Evolutionary conservation across 2,329 filamentous ascomycete species (phyloP), one percentile per base, ranked within the genome.

Genomic region (Paecilomyces sp.): DNA sequence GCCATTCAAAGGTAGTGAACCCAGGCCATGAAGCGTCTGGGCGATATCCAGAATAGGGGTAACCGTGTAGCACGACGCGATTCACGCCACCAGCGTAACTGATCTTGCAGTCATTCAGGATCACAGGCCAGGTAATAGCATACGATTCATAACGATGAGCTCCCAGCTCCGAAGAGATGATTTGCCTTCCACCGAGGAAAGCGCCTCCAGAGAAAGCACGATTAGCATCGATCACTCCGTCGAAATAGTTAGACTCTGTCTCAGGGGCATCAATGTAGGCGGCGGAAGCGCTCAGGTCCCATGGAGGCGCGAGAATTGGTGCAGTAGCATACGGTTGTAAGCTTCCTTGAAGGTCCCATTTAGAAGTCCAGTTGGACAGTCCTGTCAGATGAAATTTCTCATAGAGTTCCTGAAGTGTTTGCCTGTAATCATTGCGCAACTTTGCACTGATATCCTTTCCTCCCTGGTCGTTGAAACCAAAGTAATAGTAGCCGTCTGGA

Each of bases 191-290:
- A 9, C 52, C 52, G 12, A 54, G n/a, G 6, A 24, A 31, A 8
- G 52, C 52, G 9, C 52, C 52, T 25, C 52, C 52, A 31, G 52
- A 25, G 24, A 54, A 28, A 15, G 52, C 52, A 31, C 52, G 52
- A 25, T 28, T 31, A 22, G 52, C 52, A 31, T 54, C 52, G 22
- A 54, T 54, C 12, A 54, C 52, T 25, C 52, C 52, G n/a, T 54
- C 52, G 52, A 54, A 54, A 31, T 54, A 54, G 52, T 54, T 54
- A 7, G 52, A 54, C 30, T 54, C 52, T 54, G 52, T 54, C 52
- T 54, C 52, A 18, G 52, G 52, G 52, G 52, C 52, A 22, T 54
- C 52, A 31, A 54, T 54, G 52, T 54, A 31, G 8, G 52, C 52
- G 13, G 52, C 52, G 6, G 52, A 25, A 25, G 52, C 24, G 15